Evolutionary conservation across 73 alveolate genomes (phyloP), one percentile per base, ranked within the genome.

Genomic region (Paramecium pentaurelia): DNA sequence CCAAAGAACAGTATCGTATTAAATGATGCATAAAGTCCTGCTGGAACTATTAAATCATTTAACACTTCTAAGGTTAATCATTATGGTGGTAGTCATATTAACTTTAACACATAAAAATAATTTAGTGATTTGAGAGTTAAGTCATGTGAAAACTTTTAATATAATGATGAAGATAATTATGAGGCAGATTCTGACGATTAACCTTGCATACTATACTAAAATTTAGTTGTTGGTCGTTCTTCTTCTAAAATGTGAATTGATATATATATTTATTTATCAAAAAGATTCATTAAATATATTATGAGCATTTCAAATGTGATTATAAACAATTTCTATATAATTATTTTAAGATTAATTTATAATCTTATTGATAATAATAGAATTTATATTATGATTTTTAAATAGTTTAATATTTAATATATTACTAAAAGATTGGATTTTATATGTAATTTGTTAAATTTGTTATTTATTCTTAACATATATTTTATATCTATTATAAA

Each of bases 1-100:
- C 91, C 91, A 8, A 80, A 44, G 16, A 80, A 32, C 20, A 49
- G 47, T 7, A 45, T 80, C 8, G 91, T 37, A 1, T 38, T 42
- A 11, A 18, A 80, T 45, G 58, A 80, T 80, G 88, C 58, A 32
- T 7, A 22, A 20, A 42, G 88, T 16, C 60, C 88, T 6, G 37
- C 88, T 36, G 45, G 34, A 25, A 80, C 91, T 27, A 28, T 80
- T 25, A 25, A 27, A 25, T 80, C 91, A 32, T 32, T 80, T 28
- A 80, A 80, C 51, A 80, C 91, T 47, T 80, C 91, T 16, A 80
- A 80, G 16, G 28, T 49, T 27, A 80, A 80, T 47, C 37, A 80
- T 44, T 80, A 80, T 47, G 27, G 58, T 16, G 58, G 51, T 25
- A 80, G 75, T 80, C 71, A 45, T 32, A 32, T 27, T 22, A 80